Evolutionary conservation across 306 rosid genomes (phyloP), one percentile per base, ranked within the genome.

Genomic region (Cicer judaicum): DNA sequence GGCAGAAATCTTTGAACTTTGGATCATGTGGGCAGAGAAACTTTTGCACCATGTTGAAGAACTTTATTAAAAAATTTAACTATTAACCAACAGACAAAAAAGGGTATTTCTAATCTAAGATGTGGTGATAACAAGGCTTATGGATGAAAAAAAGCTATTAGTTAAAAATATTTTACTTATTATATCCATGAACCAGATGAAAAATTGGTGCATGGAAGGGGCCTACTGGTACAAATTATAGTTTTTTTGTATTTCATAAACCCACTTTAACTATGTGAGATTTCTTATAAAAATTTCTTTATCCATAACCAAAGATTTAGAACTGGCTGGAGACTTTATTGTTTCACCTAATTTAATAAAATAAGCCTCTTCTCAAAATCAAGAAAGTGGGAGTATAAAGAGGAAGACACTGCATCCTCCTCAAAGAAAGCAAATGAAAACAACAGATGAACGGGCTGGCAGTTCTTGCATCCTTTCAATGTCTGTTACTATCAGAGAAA

Each of bases 41-140:
- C 44, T 72, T 77, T 54, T 65, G 55, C 48, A 62, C 47, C 63
- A 44, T 63, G 73, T 53, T 55, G 65, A 56, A 76, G 43, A n/a
- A 55, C 69, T 44, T 16, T 2, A 43, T 12, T 53, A 52, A 54
- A 49, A 75, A 5, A 5, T 18, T 18, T n/a, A 48, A 57, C 43
- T 39, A 14, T 46, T 60, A 54, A 46, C 18, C 29, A 5, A 50
- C 0, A 53, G 79, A 6, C 64, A 15, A 76, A 65, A 34, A n/a
- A 13, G 64, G 43, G 50, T 24, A 67, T 47, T 38, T 46, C 46
- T 46, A 48, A 65, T 29, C 57, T 36, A 56, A 50, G 39, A 80
- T 61, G 63, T 52, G 64, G 52, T 53, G 46, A 60, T 16, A 11
- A 68, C 18, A 14, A 43, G 54, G 43, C 52, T 10, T 36, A 38